Evolutionary conservation across 179 eudicot species (phyloP), one percentile per base, ranked within the genome.

Genomic region (Spinacia oleracea): DNA sequence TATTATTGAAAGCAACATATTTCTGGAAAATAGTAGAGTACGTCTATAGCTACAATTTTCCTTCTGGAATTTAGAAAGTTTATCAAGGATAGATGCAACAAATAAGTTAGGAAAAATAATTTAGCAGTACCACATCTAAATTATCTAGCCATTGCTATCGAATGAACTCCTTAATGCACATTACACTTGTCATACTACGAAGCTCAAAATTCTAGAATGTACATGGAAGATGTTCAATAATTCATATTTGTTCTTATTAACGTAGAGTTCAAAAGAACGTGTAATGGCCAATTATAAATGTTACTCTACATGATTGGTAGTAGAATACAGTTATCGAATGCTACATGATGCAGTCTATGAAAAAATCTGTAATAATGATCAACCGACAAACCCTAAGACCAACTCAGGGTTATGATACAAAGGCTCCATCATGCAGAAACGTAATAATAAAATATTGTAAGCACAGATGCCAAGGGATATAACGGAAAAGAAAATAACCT

Each of bases 361-460:
- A 18, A 8, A 38, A 40, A 38, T 42, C 20, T 4, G 25, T 12
- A 14, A 45, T 46, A 70, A 70, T 46, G 56, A 27, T 45, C 38
- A 45, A 16, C 9, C 2, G 53, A 27, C 23, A 6, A 77, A 35
- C 14, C 51, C 29, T 9, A 18, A 48, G 48, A 64, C 48, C 11
- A 45, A 75, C 72, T 48, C 48, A 29, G 27, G 62, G 65, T 23
- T 21, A 76, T 11, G 32, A 64, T 50, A 74, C 43, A 29, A 45
- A 46, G 15, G 78, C 71, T 42, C n/a, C 43, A 25, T 43, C 77
- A 58, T 50, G 9, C 18, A 29, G 58, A 46, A 43, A 7, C 1
- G 48, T 3, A 31, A 15, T 16, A 15, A 15, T 7, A 63, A 27
- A 3, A 56, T 10, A n/a, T 18, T 23, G 8, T 9, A 25, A 18